Evolutionary conservation across 2,329 filamentous ascomycete species (phyloP).

Genomic region (Xylariaceae sp.): DNA sequence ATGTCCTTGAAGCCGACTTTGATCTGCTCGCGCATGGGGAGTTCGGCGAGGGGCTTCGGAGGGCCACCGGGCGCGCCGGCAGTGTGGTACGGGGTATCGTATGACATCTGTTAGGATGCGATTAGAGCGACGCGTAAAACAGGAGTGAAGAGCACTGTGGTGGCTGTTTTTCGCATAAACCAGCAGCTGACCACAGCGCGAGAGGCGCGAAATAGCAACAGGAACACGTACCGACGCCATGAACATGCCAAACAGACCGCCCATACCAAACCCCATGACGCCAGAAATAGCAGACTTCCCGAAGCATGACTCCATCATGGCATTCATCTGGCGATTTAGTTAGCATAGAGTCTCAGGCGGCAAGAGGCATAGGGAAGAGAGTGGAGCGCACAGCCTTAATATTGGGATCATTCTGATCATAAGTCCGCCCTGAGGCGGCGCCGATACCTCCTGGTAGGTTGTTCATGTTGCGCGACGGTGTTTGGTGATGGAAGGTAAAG

Average conservation of each 20-base stretch:
- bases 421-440: slow-evolving; percentile 17
- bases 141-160: slow-evolving; percentile 2
- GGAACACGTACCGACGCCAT: slow-evolving; percentile 79
- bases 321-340: slow-evolving; percentile 59
- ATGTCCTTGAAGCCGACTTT: slow-evolving; percentile 89
- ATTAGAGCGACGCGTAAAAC: neutral
- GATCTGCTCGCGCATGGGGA: slow-evolving; percentile 82
- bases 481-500: neutral
- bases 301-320: slow-evolving; percentile 85
- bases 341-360: slow-evolving; percentile 1
- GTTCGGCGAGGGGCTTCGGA: slow-evolving; percentile 45
- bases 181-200: neutral
- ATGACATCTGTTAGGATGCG: slow-evolving; percentile 70
- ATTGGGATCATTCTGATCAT: slow-evolving; percentile 45
- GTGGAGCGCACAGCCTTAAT: slow-evolving; percentile 44
- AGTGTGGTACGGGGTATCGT: slow-evolving; percentile 80
- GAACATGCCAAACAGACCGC: slow-evolving; percentile 92
- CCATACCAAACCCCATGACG: slow-evolving; percentile 89
- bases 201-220: neutral
- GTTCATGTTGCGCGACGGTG: slow-evolving; percentile 23
- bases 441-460: slow-evolving; percentile 23
- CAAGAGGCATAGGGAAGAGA: neutral
- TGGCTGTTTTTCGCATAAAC: neutral
- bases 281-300: slow-evolving; percentile 87
- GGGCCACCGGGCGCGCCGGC: slow-evolving; percentile 34